Evolutionary conservation across 1,284 basidiomycete species (phyloP).

Genomic region (Mycena citricolor): DNA sequence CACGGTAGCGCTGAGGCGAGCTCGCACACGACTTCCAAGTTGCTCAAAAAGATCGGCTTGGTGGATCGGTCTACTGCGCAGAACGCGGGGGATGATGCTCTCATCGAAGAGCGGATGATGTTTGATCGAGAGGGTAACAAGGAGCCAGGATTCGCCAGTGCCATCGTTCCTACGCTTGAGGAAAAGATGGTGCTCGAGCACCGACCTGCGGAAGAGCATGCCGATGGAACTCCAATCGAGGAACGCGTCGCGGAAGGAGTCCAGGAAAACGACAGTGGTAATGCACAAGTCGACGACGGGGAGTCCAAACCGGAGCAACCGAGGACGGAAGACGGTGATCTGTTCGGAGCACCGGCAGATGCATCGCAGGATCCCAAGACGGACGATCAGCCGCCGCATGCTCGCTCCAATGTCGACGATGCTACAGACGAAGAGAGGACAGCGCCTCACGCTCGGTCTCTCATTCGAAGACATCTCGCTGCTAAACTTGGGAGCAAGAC

Average conservation of each 20-base stretch:
- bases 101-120: slow-evolving; percentile 55
- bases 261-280: neutral
- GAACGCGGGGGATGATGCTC: slow-evolving; percentile 39
- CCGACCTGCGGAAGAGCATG: slow-evolving; percentile 34
- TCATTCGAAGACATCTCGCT: slow-evolving; percentile 54
- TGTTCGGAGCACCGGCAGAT: slow-evolving; percentile 57
- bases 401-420: slow-evolving; percentile 44
- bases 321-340: slow-evolving; percentile 40
- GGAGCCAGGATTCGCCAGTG: slow-evolving; percentile 59
- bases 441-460: slow-evolving; percentile 48
- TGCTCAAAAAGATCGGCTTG: slow-evolving; percentile 45
- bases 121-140: slow-evolving; percentile 53
- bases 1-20: slow-evolving; percentile 43
- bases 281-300: neutral
- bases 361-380: slow-evolving; percentile 41
- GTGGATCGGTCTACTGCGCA: slow-evolving; percentile 31
- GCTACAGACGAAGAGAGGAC: slow-evolving; percentile 51
- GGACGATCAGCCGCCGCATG: slow-evolving; percentile 48
- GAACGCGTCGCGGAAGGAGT: slow-evolving; percentile 14
- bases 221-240: slow-evolving; percentile 21
- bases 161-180: slow-evolving; percentile 71
- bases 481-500: slow-evolving; percentile 53
- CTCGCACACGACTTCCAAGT: slow-evolving; percentile 36
- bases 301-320: slow-evolving; percentile 33
- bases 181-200: slow-evolving; percentile 57